These are phyloP conservation scores for Trametes polyzona DNA, from an alignment of 1,284 basidiomycete species.

Conservation along the genomic window DNA sequence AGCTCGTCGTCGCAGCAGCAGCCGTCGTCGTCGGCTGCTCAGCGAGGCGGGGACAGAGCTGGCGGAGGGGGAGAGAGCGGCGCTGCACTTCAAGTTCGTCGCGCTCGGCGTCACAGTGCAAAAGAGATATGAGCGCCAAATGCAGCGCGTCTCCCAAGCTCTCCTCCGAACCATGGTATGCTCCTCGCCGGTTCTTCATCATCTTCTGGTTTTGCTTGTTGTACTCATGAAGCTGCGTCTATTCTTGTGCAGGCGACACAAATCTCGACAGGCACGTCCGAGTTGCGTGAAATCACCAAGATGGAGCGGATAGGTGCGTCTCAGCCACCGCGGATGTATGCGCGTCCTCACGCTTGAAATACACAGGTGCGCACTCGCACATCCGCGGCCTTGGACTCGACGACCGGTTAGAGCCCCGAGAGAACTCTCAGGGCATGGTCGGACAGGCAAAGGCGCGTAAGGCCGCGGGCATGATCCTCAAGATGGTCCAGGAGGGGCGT, in stretches of 20 bases:
- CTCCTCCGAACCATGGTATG: constrained; percentile 36
- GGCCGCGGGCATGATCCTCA: constrained; percentile 96
- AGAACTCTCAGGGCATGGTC: constrained; percentile 93
- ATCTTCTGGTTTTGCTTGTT: not conserved
- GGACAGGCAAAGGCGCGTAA: constrained; percentile 95
- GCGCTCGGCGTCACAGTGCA: constrained; percentile 19
- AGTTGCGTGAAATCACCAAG: constrained; percentile 89
- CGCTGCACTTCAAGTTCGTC: too few species aligned
- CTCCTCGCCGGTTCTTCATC: not conserved
- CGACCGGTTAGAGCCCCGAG: constrained; percentile 87
- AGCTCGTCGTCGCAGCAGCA: constrained; percentile 25
- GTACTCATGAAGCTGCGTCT: not conserved
- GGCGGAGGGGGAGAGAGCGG: not conserved
- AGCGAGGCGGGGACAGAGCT: constrained; percentile 17
- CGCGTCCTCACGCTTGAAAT: not conserved
- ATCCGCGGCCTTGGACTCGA: constrained; percentile 95
- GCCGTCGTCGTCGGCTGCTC: constrained; percentile 24
- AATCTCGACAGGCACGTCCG: constrained; percentile 74
- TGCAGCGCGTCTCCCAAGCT: constrained; percentile 38
- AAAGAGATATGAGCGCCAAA: constrained; percentile 35
- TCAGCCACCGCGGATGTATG: constrained; percentile 2
- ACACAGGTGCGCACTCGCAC: constrained; percentile 94
- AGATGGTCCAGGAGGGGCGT: constrained; percentile 95
- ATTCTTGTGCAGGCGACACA: constrained; percentile 54
- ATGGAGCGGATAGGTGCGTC: constrained; percentile 91